Conservation (phyloP, 768 basidiomycete genomes). For the Serendipita sp. region DNA sequence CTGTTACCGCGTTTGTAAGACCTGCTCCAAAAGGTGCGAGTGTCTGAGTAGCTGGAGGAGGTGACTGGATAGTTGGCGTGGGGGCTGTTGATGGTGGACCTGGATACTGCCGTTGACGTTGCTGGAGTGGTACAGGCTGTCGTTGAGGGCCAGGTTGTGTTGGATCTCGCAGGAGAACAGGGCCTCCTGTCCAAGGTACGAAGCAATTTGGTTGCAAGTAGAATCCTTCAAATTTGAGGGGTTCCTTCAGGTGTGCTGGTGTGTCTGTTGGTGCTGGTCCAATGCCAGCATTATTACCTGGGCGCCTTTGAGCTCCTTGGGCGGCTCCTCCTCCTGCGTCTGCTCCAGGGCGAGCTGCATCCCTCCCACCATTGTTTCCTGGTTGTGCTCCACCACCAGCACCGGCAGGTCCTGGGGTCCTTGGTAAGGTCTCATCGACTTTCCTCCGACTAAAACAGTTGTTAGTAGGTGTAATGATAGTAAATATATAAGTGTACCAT, state of each 20-base stretch:
- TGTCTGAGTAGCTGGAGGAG: neutral
- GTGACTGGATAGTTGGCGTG: neutral
- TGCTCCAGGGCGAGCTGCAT: neutral
- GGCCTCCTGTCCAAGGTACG: neutral
- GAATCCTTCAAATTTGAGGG: conserved; percentile 2
- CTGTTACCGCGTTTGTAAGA: neutral
- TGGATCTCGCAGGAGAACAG: neutral
- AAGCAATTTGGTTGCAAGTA: neutral
- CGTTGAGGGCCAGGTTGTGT: neutral
- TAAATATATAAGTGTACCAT: conserved; percentile 42
- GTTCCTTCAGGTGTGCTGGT: neutral
- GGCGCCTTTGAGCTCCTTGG: neutral
- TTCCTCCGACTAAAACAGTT: conserved; percentile 45
- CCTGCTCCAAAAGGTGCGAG: neutral
- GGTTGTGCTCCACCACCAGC: neutral
- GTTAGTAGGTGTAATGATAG: neutral
- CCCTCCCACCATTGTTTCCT: neutral
- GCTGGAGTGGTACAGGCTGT: neutral
- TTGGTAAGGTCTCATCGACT: conserved; percentile 40
- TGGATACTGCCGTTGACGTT: neutral
- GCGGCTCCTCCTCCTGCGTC: neutral
- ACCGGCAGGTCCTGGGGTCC: neutral
- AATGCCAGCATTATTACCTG: neutral
- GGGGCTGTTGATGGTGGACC: neutral
- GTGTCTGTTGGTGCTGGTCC: neutral